phyloP scores from a whole-genome alignment of 371 early-diverging fungal species.

The Rhizoclosmatium hyalinum region DNA sequence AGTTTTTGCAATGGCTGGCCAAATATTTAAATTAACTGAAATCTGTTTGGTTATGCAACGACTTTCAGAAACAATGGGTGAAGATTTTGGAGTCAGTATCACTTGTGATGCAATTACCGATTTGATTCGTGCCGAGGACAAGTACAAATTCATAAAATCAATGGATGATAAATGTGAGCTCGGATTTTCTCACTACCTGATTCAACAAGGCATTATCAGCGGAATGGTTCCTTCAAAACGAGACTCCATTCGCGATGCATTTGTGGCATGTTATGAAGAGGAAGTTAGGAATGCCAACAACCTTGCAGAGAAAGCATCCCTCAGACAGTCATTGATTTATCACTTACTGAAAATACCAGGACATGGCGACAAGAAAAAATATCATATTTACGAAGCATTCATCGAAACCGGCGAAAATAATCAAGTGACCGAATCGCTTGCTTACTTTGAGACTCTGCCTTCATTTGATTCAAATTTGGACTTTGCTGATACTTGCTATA shows the following conservation, averaged over 20 bases:
- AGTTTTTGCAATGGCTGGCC: conserved; percentile 24
- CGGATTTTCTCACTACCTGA: conserved; percentile 33
- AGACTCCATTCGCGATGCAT: conserved; percentile 14
- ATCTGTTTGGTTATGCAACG: background rate
- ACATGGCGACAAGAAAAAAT: conserved; percentile 19
- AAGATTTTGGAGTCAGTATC: background rate
- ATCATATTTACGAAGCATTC: conserved; percentile 33
- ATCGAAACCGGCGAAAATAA: conserved; percentile 13
- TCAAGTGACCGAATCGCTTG: conserved; percentile 19
- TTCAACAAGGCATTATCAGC: conserved; percentile 29
- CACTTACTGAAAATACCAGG: conserved; percentile 24
- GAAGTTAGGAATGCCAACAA: background rate
- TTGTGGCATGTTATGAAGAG: conserved; percentile 28
- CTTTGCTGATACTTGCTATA: conserved; percentile 2
- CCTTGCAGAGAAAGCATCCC: background rate
- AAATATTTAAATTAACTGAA: conserved; percentile 1
- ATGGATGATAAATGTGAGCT: conserved; percentile 9
- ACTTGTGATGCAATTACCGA: background rate
- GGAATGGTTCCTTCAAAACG: conserved; percentile 28
- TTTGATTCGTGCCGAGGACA: conserved; percentile 11
- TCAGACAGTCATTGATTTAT: conserved; percentile 21
- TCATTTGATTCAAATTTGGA: background rate
- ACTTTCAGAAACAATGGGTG: background rate
- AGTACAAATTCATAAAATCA: conserved; percentile 14
- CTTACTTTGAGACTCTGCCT: conserved; percentile 18